These are phyloP conservation scores for Fusarium pininemorale DNA, from an alignment of 2,329 filamentous ascomycete species.

Conservation along the genomic window DNA sequence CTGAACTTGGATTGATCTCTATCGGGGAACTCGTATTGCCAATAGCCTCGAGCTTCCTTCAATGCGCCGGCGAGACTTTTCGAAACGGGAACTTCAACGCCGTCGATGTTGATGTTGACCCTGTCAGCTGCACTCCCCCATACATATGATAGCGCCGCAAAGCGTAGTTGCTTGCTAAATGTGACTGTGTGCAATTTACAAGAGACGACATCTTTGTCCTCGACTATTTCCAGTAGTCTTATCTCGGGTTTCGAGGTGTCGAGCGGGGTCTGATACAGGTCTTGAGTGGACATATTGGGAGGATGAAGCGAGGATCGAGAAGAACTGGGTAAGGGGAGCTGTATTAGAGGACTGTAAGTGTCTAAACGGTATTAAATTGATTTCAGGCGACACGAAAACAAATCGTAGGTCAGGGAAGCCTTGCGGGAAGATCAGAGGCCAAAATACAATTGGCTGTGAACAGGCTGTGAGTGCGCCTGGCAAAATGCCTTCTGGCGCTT, in stretches of 20 bases:
- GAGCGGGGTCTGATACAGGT: neutral
- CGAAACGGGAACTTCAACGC: neutral
- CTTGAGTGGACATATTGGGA: neutral
- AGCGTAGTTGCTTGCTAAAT: neutral
- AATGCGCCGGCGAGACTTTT: neutral
- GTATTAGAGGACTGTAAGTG: too few species aligned
- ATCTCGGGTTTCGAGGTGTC: neutral
- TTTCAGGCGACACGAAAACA: rapidly evolving
- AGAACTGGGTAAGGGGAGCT: too few species aligned
- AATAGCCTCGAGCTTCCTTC: neutral
- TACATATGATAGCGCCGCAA: neutral
- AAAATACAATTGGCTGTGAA: neutral
- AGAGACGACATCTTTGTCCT: neutral
- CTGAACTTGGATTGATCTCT: neutral
- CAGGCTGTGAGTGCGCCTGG: neutral
- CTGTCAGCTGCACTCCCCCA: neutral
- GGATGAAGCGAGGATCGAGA: neutral
- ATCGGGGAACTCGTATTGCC: neutral
- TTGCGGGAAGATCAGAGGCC: rapidly evolving
- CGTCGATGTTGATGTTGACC: neutral
- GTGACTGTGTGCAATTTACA: neutral
- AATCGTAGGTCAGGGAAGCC: rapidly evolving
- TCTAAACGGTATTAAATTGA: too few species aligned
- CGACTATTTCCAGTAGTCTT: neutral
- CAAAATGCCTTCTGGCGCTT: neutral